Base-by-base conservation (phyloP, 169 alveolate genomes). In the Cryptosporidium sp. region DNA sequence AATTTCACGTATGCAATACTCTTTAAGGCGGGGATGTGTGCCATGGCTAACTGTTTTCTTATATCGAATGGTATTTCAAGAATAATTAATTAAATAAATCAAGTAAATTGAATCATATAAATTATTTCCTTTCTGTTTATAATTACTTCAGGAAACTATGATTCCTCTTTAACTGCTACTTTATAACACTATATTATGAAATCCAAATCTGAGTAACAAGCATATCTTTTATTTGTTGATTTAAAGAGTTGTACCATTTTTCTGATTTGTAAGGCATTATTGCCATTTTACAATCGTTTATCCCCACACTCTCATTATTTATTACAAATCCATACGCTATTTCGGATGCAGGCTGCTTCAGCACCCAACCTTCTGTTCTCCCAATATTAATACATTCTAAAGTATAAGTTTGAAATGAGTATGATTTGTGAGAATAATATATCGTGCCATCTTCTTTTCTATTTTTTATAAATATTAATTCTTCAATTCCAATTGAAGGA, bases 21-120 rank as follows among this genome's bases (percentile, higher is more conserved):
- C 23, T 55, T 3, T 14, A 51, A 73, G 86, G 86, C 86, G 86
- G 86, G 86, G n/a, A 59, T 73, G 86, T 73, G 86, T 73, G 86
- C 18, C 51, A 31, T 71, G 43, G 10, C 50, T 73, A 50, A 65
- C 26, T 33, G 26, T n/a, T 8, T 55, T 55, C 21, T 55, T 21
- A 9, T 55, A n/a, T 12, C 12, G 6, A 55, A 55, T 10, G 8
- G 16, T 52, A 4, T 5, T n/a, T 21, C 21, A 18, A 69, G 10
- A 35, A n/a, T 35, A 35, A 37, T 37, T 55, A 55, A 9, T 5
- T 3, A 55, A 48, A 14, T 14, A 48, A 48, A 18, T 2, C 43
- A 2, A 48, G 2, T 12, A 14, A 16, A 48, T 48, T 48, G 55
- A 48, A 48, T 3, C 8, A 48, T 3, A 48, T 48, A 12, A 48